Conservation (phyloP, 2,329 filamentous ascomycete genomes). For the Apiospora pterosperma region DNA sequence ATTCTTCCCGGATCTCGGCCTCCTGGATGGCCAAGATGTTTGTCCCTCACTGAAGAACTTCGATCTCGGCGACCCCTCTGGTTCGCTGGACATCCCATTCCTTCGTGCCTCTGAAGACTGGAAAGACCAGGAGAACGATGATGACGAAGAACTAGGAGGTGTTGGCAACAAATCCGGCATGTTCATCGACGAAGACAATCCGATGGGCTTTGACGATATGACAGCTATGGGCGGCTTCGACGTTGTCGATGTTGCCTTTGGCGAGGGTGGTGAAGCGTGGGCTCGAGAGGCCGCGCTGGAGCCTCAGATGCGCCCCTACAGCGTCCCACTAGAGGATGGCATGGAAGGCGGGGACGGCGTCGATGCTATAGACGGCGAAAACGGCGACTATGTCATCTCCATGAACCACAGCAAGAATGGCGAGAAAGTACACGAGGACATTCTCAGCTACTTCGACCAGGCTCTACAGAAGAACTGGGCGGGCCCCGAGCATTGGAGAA, state of each 20-base stretch:
- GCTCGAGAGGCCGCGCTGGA: constrained; percentile 84
- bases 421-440: constrained; percentile 81
- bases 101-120: constrained; percentile 86
- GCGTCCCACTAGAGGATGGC: constrained; percentile 54
- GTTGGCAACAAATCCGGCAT: constrained; percentile 71
- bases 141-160: constrained; percentile 47
- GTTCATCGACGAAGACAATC: constrained; percentile 83
- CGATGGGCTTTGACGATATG: constrained; percentile 77
- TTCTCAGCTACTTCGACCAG: constrained; percentile 97
- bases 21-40: constrained; percentile 81
- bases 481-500: constrained; percentile 98
- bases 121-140: constrained; percentile 66
- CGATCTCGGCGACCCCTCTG: constrained; percentile 82
- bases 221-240: constrained; percentile 70
- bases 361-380: constrained; percentile 57
- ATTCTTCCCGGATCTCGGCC: constrained; percentile 80
- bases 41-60: constrained; percentile 95
- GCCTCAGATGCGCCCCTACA: constrained; percentile 79
- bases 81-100: constrained; percentile 86
- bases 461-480: constrained; percentile 96
- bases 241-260: constrained; percentile 75
- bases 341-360: constrained; percentile 48
- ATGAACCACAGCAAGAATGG: constrained; percentile 65
- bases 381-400: constrained; percentile 75
- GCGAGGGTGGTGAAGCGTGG: constrained; percentile 95